phyloP scores from a whole-genome alignment of 225 moss, liverwort and hornwort genomes.

The Marchantia paleacea region DNA sequence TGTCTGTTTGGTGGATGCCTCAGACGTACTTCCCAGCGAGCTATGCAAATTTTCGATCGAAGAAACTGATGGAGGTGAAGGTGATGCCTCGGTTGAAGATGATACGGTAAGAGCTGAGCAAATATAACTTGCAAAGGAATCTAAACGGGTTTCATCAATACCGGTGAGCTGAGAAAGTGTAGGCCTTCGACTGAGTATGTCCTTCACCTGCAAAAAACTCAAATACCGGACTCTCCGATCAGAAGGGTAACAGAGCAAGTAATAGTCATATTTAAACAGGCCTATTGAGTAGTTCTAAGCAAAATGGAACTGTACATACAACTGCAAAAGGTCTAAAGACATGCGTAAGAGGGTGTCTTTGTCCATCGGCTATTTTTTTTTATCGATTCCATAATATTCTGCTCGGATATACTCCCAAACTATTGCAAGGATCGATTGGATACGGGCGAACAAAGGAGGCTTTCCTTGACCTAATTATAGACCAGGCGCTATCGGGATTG shows the following conservation, averaged over 20 bases:
- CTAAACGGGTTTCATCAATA: conserved; percentile 34
- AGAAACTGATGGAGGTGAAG: not conserved
- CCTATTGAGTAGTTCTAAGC: no score
- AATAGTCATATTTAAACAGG: no score
- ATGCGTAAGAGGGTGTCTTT: no score
- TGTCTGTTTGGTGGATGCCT: not conserved
- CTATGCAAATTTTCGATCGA: not conserved
- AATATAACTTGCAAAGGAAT: conserved; percentile 32
- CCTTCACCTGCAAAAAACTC: conserved; percentile 30
- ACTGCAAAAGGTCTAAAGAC: no score
- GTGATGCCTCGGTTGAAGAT: conserved; percentile 4
- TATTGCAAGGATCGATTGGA: no score
- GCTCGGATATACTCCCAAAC: no score
- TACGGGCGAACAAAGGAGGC: no score
- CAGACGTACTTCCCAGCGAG: not conserved
- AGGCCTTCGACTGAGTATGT: conserved; percentile 28
- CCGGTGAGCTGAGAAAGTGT: conserved; percentile 35
- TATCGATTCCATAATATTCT: no score
- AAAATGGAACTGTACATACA: no score
- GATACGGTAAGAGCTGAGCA: conserved; percentile 25
- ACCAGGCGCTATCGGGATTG: not conserved
- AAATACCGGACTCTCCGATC: not conserved
- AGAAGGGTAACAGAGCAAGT: no score
- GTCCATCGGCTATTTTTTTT: no score
- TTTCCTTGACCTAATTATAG: not conserved